These are phyloP conservation scores for Fusarium dlaminii DNA, from an alignment of 2,329 filamentous ascomycete species.

Conservation along the genomic window DNA sequence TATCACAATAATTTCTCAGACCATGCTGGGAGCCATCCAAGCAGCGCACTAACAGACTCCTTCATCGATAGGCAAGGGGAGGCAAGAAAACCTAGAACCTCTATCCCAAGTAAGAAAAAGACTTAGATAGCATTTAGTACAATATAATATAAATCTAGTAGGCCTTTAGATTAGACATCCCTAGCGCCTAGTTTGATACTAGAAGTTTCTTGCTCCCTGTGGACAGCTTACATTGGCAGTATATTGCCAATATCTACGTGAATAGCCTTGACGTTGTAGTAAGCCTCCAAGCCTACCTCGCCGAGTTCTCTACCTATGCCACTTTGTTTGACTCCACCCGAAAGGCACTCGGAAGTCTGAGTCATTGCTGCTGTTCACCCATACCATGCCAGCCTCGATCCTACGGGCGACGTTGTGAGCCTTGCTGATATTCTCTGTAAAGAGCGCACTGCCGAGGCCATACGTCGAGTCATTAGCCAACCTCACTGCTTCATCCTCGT, in stretches of 20 bases:
- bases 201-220: background rate
- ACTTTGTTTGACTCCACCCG: background rate
- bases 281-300: background rate
- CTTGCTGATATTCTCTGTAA: background rate
- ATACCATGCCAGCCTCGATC: background rate
- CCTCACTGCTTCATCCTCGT: background rate
- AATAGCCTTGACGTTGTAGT: background rate
- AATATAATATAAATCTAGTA: background rate
- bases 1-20: background rate
- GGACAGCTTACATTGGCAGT: background rate
- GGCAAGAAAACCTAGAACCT: background rate
- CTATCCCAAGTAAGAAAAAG: background rate
- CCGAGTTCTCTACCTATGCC: background rate
- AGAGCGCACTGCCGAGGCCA: background rate
- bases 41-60: background rate
- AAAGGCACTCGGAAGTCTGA: background rate
- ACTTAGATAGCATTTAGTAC: background rate
- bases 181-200: background rate
- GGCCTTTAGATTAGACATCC: background rate
- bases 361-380: slow-evolving; percentile 1
- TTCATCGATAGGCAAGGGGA: background rate
- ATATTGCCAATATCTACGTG: background rate
- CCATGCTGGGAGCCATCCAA: background rate
- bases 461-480: background rate
- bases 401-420: background rate